Evolutionary conservation across 2,329 filamentous ascomycete genomes (phyloP), one percentile per base, ranked within the genome.

Genomic region (Trichoderma sp.): DNA sequence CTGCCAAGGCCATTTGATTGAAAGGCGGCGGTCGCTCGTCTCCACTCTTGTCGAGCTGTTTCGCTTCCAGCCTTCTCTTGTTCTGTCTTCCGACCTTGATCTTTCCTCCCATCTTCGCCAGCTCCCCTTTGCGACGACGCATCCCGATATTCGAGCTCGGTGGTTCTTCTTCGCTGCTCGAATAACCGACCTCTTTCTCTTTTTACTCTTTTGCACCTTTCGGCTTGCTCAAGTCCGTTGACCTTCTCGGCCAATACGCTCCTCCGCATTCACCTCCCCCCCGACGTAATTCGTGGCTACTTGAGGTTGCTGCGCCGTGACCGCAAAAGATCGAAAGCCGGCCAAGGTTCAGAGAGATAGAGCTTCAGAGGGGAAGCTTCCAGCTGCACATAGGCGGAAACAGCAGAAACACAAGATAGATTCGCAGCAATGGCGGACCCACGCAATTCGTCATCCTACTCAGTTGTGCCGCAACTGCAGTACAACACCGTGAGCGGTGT

Each of bases 401-500:
- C n/a, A 32, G 6, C n/a, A 70, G 28, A 61, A 30, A 12, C 47
- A 32, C 28, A 26, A 36, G 14, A 70, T 60, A 51, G 36, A 69
- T 36, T 53, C 57, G 61, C 39, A 81, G 81, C 78, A 77, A 88
- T 88, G 86, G 79, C 83, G 78, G 88, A 90, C 82, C 86, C 86
- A 72, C 85, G 88, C 80, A 86, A 88, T 77, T 85, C 87, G 74
- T 87, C 86, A 73, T 88, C 87, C 75, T 90, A 89, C 82, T 88
- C 86, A 74, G 84, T 90, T 78, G 81, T 85, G 76, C 88, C 88
- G 73, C 84, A 87, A 79, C 83, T 98, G 84, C 91, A 92, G 80
- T 99, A 99, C 90, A 99, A 99, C 87, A 99, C 96, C 78, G 94
- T 99, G 81, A 93, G 94, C 80, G 95, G 95, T 86, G 92, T 99